Conservation (phyloP, 2,329 filamentous ascomycete species). For the Cylindrodendrum hubeiense region DNA sequence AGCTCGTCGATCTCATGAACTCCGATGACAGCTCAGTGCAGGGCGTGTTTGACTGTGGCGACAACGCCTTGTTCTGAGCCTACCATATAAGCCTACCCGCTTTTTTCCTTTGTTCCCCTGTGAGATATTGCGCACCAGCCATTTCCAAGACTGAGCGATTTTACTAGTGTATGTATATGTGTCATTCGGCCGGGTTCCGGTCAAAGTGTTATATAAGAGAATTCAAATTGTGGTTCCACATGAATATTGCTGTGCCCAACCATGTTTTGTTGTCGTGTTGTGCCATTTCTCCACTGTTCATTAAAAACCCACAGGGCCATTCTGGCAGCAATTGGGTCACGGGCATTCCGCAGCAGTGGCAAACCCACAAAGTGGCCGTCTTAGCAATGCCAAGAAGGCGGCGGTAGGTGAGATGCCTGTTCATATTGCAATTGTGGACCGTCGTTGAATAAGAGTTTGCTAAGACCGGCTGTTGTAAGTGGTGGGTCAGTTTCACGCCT, state of each 20-base stretch:
- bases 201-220: constrained; percentile 47
- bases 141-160: constrained; percentile 30
- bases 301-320: constrained; percentile 17
- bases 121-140: constrained; percentile 23
- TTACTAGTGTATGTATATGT: constrained; percentile 40
- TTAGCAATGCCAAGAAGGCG: constrained; percentile 20
- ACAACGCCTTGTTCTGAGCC: constrained; percentile 50
- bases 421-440: constrained; percentile 37
- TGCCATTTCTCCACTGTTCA: constrained; percentile 13
- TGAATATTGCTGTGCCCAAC: constrained; percentile 21
- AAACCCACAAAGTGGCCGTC: constrained; percentile 37
- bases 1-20: constrained; percentile 48
- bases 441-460: constrained; percentile 47
- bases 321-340: constrained; percentile 25
- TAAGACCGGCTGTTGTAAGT: constrained; percentile 39
- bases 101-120: constrained; percentile 25
- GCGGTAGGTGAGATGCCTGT: constrained; percentile 19
- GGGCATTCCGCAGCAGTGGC: constrained; percentile 32
- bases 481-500: constrained; percentile 22
- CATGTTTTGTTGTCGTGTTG: constrained; percentile 23
- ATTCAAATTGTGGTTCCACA: constrained; percentile 42
- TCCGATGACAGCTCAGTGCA: constrained; percentile 42
- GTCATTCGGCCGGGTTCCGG: constrained; percentile 32
- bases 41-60: constrained; percentile 50
- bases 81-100: constrained; percentile 23